Evolutionary conservation across 2,329 filamentous ascomycete genomes (phyloP).

Genomic region (Colletotrichum theobromicola): DNA sequence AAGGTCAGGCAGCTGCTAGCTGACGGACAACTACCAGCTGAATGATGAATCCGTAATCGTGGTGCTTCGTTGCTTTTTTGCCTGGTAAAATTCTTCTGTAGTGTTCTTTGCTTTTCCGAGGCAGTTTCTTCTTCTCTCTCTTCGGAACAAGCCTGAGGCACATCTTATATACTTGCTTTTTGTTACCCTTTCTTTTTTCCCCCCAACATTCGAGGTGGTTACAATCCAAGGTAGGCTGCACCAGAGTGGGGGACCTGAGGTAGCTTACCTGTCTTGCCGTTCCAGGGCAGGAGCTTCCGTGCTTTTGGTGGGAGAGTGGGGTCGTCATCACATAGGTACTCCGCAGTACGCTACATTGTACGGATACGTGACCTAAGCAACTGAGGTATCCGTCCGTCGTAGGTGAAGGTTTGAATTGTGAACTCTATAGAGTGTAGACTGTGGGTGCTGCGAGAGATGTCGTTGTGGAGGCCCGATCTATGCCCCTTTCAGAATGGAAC

Average conservation of each 20-base stretch:
- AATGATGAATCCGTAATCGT: neutral
- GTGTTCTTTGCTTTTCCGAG: neutral
- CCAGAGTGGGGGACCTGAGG: neutral
- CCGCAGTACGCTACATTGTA: too few relatives aligned
- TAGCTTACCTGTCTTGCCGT: neutral
- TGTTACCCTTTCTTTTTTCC: neutral
- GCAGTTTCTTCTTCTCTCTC: neutral
- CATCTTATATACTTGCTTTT: neutral
- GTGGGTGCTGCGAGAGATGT: neutral
- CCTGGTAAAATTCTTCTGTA: neutral
- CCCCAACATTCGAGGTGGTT: neutral
- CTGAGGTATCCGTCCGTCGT: neutral
- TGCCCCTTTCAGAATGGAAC: neutral
- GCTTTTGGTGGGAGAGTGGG: constrained; percentile 14
- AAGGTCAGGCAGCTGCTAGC: neutral
- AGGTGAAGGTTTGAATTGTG: neutral
- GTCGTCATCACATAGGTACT: neutral
- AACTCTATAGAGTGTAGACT: neutral
- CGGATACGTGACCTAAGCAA: neutral
- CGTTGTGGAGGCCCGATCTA: neutral
- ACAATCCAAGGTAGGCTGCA: too few relatives aligned
- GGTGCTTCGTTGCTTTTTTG: neutral
- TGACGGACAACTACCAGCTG: neutral
- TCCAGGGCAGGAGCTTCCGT: constrained; percentile 1
- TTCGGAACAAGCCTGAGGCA: neutral